A percentile compares a stretch with the other conserved stretches of the same genome.
Evolutionary conservation across 2,329 filamentous ascomycete genomes (phyloP).

Genomic region (Ceratocystis destructans): DNA sequence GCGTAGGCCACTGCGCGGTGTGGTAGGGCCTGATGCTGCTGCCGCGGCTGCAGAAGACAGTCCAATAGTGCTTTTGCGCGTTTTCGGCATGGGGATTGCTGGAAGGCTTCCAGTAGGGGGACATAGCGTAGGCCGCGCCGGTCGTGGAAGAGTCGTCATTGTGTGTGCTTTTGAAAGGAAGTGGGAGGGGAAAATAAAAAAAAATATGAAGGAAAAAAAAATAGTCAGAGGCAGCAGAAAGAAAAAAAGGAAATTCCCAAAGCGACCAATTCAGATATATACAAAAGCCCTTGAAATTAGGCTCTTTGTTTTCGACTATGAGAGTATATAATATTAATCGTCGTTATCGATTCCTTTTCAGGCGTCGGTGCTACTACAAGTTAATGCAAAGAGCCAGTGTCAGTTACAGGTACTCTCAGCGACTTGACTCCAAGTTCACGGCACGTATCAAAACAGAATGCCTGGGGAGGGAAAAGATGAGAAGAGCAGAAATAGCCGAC

Average conservation of each 20-base stretch:
- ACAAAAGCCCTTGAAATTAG: not conserved
- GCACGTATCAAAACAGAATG: not conserved
- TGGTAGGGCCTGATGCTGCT: constrained; percentile 32
- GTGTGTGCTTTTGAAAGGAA: constrained; percentile 21
- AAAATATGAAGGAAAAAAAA: not conserved
- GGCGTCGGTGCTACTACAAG: not conserved
- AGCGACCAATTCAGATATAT: not conserved
- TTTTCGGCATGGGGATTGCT: constrained; percentile 58
- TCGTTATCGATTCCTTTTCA: not conserved
- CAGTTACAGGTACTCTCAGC: not conserved
- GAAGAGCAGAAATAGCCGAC: not conserved
- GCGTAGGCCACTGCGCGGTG: constrained; percentile 45
- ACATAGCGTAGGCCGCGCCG: constrained; percentile 52
- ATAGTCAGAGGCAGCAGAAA: not conserved
- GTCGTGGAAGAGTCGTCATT: constrained; percentile 51
- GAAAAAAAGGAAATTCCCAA: not conserved
- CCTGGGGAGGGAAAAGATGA: not conserved
- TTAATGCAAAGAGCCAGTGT: not conserved
- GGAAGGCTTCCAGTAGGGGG: constrained; percentile 61
- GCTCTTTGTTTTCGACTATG: not conserved
- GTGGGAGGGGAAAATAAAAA: not conserved
- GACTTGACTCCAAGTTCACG: not conserved
- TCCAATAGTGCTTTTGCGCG: constrained; percentile 49
- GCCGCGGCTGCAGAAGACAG: constrained; percentile 28
- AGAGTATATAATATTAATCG: constrained; percentile 2